phyloP scores from a whole-genome alignment of 2,329 filamentous ascomycete genomes.

The Biscogniauxia sp. region DNA sequence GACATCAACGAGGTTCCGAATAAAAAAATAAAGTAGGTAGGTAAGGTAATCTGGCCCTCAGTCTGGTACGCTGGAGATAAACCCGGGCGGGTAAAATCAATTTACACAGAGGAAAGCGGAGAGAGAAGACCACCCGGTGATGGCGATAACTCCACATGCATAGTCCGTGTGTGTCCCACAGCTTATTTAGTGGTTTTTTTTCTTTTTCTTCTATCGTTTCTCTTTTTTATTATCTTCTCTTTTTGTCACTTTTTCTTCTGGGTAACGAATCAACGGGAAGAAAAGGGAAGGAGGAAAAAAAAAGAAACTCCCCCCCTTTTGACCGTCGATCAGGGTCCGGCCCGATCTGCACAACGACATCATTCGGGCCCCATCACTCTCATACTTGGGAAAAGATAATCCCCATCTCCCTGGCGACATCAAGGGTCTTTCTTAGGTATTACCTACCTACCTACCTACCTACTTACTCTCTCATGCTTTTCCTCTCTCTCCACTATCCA shows the following conservation, averaged over 20 bases:
- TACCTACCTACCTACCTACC: too few species aligned
- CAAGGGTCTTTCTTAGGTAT: neutral
- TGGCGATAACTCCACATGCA: neutral
- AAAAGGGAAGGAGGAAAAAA: neutral
- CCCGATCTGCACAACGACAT: conserved; percentile 7
- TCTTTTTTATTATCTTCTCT: neutral
- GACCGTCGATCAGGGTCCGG: conserved; percentile 4
- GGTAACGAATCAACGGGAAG: neutral
- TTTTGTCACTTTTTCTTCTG: neutral
- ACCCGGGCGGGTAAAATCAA: neutral
- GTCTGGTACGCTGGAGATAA: neutral
- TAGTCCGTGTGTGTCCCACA: neutral
- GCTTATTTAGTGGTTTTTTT: neutral
- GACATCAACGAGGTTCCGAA: neutral
- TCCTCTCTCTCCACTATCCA: too few species aligned
- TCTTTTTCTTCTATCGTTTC: neutral
- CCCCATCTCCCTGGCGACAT: neutral
- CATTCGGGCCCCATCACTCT: neutral
- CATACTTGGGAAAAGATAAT: neutral
- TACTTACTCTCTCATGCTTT: too few species aligned
- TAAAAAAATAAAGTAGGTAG: neutral
- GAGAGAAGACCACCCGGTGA: neutral
- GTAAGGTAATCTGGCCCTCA: too few species aligned
- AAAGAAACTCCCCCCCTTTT: neutral
- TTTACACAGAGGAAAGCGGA: neutral